These are phyloP conservation scores for Vaccinium macrocarpon DNA, from an alignment of 148 eudicot species.

Conservation along the genomic window DNA sequence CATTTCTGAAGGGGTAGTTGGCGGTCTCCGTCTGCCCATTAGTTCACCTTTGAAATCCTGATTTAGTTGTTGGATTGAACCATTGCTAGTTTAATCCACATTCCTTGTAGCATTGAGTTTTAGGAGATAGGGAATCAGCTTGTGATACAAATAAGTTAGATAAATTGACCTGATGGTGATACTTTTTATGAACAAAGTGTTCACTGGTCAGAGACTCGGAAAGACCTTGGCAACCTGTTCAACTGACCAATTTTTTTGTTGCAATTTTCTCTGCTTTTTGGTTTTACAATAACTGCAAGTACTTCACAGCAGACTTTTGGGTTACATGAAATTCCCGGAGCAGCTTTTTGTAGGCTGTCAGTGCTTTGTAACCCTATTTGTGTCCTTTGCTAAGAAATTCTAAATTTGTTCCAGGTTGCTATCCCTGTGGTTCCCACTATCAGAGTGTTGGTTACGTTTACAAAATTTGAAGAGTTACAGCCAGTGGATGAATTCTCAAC, in stretches of 20 bases:
- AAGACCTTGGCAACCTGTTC: neutral
- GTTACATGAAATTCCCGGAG: neutral
- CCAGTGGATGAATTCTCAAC: slow-evolving; percentile 79
- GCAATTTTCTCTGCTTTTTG: neutral
- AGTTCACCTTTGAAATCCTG: neutral
- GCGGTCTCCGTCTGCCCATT: neutral
- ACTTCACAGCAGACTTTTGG: neutral
- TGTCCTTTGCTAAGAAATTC: neutral
- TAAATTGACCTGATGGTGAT: neutral
- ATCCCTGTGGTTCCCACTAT: slow-evolving; percentile 88
- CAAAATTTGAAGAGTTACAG: slow-evolving; percentile 86
- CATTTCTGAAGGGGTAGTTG: neutral
- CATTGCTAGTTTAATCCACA: neutral
- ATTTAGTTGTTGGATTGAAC: neutral
- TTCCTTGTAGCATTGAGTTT: neutral
- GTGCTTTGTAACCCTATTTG: neutral
- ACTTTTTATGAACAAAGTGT: neutral
- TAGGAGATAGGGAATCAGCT: neutral
- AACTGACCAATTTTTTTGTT: neutral
- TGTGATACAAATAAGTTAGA: neutral
- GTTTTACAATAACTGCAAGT: no score
- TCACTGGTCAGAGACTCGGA: neutral
- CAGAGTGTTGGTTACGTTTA: slow-evolving; percentile 75
- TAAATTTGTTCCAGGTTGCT: slow-evolving; percentile 52
- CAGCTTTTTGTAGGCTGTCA: neutral